A percentile compares a stretch with the other conserved stretches of the same genome.
phyloP scores from a whole-genome alignment of 192 early-diverging fungal species.

The Backusella tarrabulga region DNA sequence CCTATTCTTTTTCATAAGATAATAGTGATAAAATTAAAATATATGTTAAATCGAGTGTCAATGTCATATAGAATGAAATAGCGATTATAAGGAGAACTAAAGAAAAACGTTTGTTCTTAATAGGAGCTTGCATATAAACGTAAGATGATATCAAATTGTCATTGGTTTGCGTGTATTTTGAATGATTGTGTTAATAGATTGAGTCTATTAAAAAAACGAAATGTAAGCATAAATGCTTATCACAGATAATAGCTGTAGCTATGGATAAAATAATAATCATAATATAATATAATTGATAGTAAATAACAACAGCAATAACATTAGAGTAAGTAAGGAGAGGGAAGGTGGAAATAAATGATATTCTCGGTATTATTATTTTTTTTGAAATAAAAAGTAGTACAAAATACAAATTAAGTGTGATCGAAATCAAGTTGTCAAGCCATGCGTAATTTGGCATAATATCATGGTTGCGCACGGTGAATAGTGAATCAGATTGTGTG shows the following conservation, averaged over 20 bases:
- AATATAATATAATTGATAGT: no score
- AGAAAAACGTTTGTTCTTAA: background rate
- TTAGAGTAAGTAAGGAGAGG: background rate
- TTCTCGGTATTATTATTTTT: background rate
- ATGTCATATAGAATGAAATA: no score
- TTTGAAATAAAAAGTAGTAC: background rate
- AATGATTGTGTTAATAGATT: background rate
- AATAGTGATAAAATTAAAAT: background rate
- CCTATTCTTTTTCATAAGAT: background rate
- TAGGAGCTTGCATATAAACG: background rate
- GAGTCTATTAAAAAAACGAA: background rate
- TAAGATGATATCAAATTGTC: background rate
- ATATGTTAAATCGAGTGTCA: no score
- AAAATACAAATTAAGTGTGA: background rate
- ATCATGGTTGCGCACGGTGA: background rate
- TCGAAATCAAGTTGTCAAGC: slow-evolving; percentile 5
- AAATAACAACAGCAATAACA: background rate
- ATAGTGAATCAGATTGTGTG: background rate
- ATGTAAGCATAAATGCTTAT: background rate
- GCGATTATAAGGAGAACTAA: background rate
- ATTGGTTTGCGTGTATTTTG: background rate
- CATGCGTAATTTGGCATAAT: slow-evolving; percentile 1
- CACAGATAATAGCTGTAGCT: background rate
- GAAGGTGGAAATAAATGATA: background rate
- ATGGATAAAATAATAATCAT: no score